Evolutionary conservation across 306 rosid genomes (phyloP).

Genomic region (Quercus glauca): DNA sequence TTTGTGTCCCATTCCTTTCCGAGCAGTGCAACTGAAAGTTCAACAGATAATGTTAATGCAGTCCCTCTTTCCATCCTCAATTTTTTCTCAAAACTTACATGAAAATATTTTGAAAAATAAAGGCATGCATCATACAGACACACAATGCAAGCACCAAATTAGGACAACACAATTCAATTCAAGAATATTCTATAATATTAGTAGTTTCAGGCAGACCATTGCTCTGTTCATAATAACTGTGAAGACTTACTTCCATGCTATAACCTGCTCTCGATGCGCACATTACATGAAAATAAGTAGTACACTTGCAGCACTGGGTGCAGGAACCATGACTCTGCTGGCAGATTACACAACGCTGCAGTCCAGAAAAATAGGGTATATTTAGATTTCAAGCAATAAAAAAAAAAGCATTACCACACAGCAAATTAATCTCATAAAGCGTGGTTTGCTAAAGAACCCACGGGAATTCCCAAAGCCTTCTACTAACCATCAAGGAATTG

Average conservation of each 20-base stretch:
- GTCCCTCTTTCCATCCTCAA: conserved; percentile 20
- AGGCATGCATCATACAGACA: conserved; percentile 12
- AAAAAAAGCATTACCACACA: neutral
- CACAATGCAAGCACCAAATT: conserved; percentile 4
- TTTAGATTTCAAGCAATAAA: conserved; percentile 11
- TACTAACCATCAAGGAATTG: neutral
- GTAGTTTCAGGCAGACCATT: neutral
- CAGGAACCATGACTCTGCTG: conserved; percentile 94
- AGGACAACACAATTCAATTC: neutral
- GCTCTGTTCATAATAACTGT: conserved; percentile 14
- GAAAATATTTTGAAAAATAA: neutral
- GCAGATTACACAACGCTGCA: conserved; percentile 84
- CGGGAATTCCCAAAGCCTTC: neutral
- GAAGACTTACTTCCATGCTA: conserved; percentile 81
- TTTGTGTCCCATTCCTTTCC: conserved; percentile 74
- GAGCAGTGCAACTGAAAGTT: conserved; percentile 69
- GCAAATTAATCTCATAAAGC: too few species aligned
- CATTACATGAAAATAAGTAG: conserved; percentile 75
- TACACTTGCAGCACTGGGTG: conserved; percentile 85
- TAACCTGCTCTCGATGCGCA: conserved; percentile 96
- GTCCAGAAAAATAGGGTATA: conserved; percentile 33
- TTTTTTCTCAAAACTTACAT: conserved; percentile 12
- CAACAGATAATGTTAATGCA: conserved; percentile 25
- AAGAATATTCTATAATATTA: neutral
- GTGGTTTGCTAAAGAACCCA: neutral